These are phyloP conservation scores for Hypoxylon sp. DNA, from an alignment of 2,329 filamentous ascomycete genomes.

Conservation along the genomic window DNA sequence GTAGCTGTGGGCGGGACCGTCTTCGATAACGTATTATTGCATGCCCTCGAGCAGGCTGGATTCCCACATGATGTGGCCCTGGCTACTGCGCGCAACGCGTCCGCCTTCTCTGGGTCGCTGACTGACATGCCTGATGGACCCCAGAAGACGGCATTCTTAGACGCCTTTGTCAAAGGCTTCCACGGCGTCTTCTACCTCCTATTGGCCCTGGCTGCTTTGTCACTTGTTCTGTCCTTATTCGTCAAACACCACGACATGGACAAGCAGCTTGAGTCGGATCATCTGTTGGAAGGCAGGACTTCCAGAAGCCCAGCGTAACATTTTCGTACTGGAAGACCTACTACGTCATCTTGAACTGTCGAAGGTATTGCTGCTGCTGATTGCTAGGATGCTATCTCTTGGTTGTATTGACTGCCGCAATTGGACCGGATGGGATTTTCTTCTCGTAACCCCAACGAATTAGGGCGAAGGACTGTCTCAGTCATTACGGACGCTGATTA, in stretches of 20 bases:
- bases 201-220: not conserved
- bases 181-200: not conserved
- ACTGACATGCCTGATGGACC: not conserved
- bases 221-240: not conserved
- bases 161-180: not conserved
- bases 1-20: not conserved
- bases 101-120: not conserved
- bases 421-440: not conserved
- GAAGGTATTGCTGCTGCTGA: not conserved
- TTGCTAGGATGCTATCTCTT: not conserved
- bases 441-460: not conserved
- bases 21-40: not conserved
- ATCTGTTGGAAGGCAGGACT: not conserved
- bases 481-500: not conserved
- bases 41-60: not conserved
- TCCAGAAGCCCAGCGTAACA: not conserved
- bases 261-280: not conserved
- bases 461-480: not conserved
- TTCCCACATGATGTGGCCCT: not conserved
- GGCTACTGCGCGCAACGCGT: not conserved
- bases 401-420: not conserved
- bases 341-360: not conserved
- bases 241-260: slow-evolving; percentile 1
- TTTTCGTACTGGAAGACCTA: not conserved
- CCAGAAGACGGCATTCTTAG: not conserved